Evolutionary conservation across 75 land plant species (phyloP), one percentile per base, ranked within the genome.

Genomic region (Pseudotsuga menziesii): DNA sequence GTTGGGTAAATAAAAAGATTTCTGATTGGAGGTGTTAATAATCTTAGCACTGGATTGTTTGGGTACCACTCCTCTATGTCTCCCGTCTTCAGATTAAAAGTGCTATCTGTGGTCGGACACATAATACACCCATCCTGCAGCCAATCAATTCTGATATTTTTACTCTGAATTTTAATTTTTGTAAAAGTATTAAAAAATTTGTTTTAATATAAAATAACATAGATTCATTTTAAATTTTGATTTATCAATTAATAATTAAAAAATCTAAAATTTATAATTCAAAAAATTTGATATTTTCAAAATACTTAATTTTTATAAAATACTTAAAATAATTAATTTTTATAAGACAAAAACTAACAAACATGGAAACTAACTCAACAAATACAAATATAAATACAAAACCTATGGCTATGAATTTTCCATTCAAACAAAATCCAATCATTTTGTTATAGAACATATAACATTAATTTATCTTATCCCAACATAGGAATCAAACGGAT

Each of bases 11-110:
- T 82, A 60, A 79, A 80, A 11, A 97, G 84, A 17, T 76, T 84
- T 79, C 95, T 87, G 57, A 90, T 59, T 29, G 93, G 77, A 35
- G 93, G 98, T 48, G 94, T 94, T 48, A 97, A 88, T 12, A 85
- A 71, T 73, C 92, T 82, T 5, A 97, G 86, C 8, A 97, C 93
- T 44, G 98, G 99, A 75, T 97, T 97, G 15, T 90, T 87, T 19
- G 99, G 99, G 85, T 92, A 94, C 99, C 99, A 97, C 6, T 94
- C 99, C 78, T 83, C 88, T 56, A 94, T 85, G n/a, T 58, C 87
- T 75, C 99, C 99, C 25, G 99, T 97, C 56, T 86, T 90, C 54
- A 97, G 82, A 76, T 92, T 93, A 83, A 89, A 97, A 71, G 99
- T 97, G 80, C 93, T 93, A 48, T 90, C 92, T 57, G 99, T 97